Conservation (phyloP, 1,284 basidiomycete genomes). For the Sporisorium graminicola region DNA sequence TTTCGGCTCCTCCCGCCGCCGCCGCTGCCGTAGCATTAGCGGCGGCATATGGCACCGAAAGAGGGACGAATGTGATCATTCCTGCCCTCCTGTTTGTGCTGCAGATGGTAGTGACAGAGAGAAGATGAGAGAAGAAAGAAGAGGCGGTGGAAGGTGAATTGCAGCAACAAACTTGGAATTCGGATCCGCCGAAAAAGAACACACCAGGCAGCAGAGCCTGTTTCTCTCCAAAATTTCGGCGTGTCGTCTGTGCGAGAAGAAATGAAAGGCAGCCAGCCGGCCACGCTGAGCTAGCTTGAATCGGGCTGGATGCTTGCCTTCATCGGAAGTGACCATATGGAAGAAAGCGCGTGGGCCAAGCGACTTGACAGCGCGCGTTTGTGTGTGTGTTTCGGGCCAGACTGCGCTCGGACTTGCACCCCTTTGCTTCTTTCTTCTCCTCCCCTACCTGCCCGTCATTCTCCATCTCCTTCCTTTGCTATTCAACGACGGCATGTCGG, state of each 20-base stretch:
- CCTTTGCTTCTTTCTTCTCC: background rate
- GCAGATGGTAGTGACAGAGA: background rate
- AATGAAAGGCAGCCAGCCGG: slow-evolving; percentile 7
- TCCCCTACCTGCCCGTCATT: background rate
- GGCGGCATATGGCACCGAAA: slow-evolving; percentile 55
- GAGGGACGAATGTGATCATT: slow-evolving; percentile 62
- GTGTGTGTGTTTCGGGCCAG: background rate
- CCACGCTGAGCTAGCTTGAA: too few species aligned
- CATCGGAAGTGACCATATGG: background rate
- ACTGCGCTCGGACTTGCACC: slow-evolving; percentile 13
- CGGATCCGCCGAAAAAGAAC: slow-evolving; percentile 2
- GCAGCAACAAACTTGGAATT: background rate
- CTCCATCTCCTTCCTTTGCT: background rate
- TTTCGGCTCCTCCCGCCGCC: slow-evolving; percentile 11
- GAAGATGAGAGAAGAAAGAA: background rate
- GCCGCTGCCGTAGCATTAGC: slow-evolving; percentile 5
- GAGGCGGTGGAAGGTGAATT: background rate
- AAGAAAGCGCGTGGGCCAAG: slow-evolving; percentile 8
- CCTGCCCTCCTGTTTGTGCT: slow-evolving; percentile 1
- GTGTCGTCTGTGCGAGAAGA: slow-evolving; percentile 16
- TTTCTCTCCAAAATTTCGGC: background rate
- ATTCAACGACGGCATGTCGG: slow-evolving; percentile 28
- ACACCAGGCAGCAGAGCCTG: slow-evolving; percentile 11
- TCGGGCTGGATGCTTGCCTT: too few species aligned
- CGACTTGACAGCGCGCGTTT: slow-evolving; percentile 5